Evolutionary conservation across 495 filamentous ascomycete species (phyloP).

Genomic region (Penicillium cataractarum): DNA sequence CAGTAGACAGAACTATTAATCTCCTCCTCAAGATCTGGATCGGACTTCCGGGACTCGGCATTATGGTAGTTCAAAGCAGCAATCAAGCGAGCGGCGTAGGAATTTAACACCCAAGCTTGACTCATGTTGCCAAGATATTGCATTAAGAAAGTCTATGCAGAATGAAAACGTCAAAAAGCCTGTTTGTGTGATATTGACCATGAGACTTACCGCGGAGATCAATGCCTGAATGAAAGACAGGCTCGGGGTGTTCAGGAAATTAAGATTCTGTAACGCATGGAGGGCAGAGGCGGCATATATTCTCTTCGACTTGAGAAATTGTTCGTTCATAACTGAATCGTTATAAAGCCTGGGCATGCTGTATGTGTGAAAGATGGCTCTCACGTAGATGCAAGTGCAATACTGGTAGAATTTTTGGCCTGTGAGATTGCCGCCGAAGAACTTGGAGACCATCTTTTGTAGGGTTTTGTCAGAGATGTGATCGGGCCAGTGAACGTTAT

Average conservation of each 20-base stretch:
- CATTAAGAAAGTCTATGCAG: slow-evolving; percentile 32
- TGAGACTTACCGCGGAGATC: slow-evolving; percentile 32
- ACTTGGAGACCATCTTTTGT: slow-evolving; percentile 23
- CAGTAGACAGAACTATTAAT: slow-evolving; percentile 31
- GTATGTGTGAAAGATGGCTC: slow-evolving; percentile 26
- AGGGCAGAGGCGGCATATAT: slow-evolving; percentile 26
- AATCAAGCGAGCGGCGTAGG: slow-evolving; percentile 35
- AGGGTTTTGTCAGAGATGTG: slow-evolving; percentile 33
- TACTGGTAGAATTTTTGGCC: slow-evolving; percentile 33
- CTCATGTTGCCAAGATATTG: slow-evolving; percentile 30
- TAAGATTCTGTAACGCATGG: slow-evolving; percentile 23
- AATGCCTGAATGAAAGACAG: slow-evolving; percentile 31
- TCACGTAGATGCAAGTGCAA: slow-evolving; percentile 35
- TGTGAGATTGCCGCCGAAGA: slow-evolving; percentile 15
- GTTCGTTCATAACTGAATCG: slow-evolving; percentile 21
- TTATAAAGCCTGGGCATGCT: slow-evolving; percentile 23
- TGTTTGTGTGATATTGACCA: background rate
- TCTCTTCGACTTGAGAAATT: slow-evolving; percentile 27
- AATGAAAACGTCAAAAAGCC: background rate
- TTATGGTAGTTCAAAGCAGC: slow-evolving; percentile 31
- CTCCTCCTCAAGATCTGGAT: slow-evolving; percentile 22
- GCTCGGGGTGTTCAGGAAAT: slow-evolving; percentile 26
- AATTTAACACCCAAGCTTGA: slow-evolving; percentile 33
- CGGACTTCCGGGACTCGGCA: slow-evolving; percentile 1
- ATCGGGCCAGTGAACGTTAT: slow-evolving; percentile 31